These are phyloP conservation scores for Oxalis stricta DNA, from an alignment of 441 rosid species.

Conservation along the genomic window DNA sequence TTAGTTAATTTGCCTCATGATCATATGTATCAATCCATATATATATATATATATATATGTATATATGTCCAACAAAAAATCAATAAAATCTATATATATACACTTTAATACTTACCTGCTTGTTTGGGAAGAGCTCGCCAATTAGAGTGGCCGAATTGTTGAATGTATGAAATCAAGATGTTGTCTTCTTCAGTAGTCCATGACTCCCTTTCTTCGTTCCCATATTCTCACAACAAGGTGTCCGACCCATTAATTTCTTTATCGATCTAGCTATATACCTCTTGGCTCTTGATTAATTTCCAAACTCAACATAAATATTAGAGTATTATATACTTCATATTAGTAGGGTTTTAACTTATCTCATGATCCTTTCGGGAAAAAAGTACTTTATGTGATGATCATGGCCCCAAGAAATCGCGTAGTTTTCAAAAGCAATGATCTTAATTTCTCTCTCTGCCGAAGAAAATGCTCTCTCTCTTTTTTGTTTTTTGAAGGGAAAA, in stretches of 20 bases:
- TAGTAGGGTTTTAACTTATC: not conserved
- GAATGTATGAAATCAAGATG: conserved; percentile 18
- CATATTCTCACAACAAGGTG: conserved; percentile 37
- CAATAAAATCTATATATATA: too few species aligned
- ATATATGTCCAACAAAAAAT: too few species aligned
- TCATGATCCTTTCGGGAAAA: not conserved
- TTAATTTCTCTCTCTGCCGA: not conserved
- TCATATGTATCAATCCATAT: too few species aligned
- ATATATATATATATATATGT: too few species aligned
- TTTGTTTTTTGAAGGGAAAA: too few species aligned
- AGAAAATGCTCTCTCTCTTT: not conserved
- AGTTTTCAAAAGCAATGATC: conserved; percentile 4
- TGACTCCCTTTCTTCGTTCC: conserved; percentile 43
- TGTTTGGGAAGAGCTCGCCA: conserved; percentile 43
- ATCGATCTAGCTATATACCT: not conserved
- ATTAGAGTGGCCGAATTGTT: conserved; percentile 22
- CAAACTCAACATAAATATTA: too few species aligned
- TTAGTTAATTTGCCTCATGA: too few species aligned
- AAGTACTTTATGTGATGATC: not conserved
- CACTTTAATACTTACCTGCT: too few species aligned
- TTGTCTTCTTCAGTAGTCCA: conserved; percentile 40
- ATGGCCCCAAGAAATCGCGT: not conserved
- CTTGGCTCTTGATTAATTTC: too few species aligned
- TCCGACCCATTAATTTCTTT: conserved; percentile 15
- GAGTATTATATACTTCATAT: too few species aligned